phyloP scores from a whole-genome alignment of 2,329 filamentous ascomycete genomes.

The Aspergillus japonicus region DNA sequence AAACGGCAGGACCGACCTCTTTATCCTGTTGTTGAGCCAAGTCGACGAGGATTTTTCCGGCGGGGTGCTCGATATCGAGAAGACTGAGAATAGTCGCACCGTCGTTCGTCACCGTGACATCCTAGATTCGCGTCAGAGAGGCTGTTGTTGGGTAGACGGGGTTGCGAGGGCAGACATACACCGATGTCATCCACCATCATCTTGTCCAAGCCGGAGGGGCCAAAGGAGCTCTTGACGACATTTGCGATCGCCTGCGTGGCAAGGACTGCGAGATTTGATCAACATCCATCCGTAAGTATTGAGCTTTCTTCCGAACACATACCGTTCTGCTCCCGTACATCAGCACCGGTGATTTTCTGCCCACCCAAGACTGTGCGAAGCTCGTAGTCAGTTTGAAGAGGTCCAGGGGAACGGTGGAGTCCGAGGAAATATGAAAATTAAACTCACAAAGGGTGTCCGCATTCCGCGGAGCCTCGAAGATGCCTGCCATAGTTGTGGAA shows the following conservation, averaged over 20 bases:
- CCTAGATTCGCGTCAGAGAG: slow-evolving; percentile 51
- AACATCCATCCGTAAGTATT: slow-evolving; percentile 5
- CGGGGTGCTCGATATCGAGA: slow-evolving; percentile 95
- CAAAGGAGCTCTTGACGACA: slow-evolving; percentile 98
- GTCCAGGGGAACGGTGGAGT: background rate
- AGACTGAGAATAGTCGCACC: slow-evolving; percentile 94
- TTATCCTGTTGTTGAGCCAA: slow-evolving; percentile 98
- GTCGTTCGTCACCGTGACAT: slow-evolving; percentile 98
- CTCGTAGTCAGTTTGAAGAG: slow-evolving; percentile 32
- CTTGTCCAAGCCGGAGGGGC: slow-evolving; percentile 94
- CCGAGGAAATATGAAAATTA: background rate
- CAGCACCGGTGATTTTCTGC: slow-evolving; percentile 92
- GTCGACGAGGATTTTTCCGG: slow-evolving; percentile 97
- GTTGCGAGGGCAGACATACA: slow-evolving; percentile 51
- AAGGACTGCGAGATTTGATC: slow-evolving; percentile 60
- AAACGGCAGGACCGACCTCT: slow-evolving; percentile 53
- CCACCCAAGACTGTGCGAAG: slow-evolving; percentile 73
- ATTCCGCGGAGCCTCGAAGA: slow-evolving; percentile 93
- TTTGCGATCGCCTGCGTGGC: slow-evolving; percentile 97
- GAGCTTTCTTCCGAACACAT: slow-evolving; percentile 32
- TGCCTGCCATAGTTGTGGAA: slow-evolving; percentile 70
- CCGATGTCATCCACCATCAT: slow-evolving; percentile 99
- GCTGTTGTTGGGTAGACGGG: slow-evolving; percentile 17
- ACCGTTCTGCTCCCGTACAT: slow-evolving; percentile 97
- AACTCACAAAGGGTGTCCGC: slow-evolving; percentile 79